Base-by-base conservation (phyloP, 805 yeast genomes). In the Teunomyces funiuensis region DNA sequence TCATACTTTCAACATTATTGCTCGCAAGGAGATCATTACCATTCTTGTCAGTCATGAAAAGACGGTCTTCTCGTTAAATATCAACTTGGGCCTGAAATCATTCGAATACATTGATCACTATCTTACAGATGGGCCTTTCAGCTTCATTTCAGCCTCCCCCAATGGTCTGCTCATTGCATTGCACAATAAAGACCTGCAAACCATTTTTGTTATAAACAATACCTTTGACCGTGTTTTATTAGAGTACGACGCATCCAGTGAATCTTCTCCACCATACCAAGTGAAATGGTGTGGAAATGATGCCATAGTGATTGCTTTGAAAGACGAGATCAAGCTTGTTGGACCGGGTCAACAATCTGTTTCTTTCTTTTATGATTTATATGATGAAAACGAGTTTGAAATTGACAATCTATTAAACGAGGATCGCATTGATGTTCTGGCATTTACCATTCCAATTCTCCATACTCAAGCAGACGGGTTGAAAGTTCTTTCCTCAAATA, bases 241-340 rank as follows among this genome's bases (percentile, higher is more conserved):
- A 31, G 75, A 70, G 36, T 75, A 69, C 51, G 72, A 66, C 44
- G 57, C 71, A 6, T 65, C 77, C 4, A 61, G 60, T 33, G 72
- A 70, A 45, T 54, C 60, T 19, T 41, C 61, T 4, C 44, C 51
- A 0, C 81, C 84, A 0, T 59, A 54, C 30, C 73, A 74, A 44
- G 63, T 86, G 14, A 73, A 72, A 43, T 93, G 97, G 98, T 84
- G 96, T 57, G 88, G 91, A 0, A 80, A 83, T 50, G 96, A 88
- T 61, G 88, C 93, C 0, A 80, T 90, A 1, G 80, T 82, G 0
- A 55, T 83, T 9, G 64, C 79, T n/a, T 66, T 79, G 1, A 66
- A 74, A 2, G 91, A 84, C 50, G 88, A 84, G 39, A 52, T 88
- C 19, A 75, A 76, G 45, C 57, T 90, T 11, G 71, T 83, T 26